Base-by-base conservation (phyloP, 106 monocot genomes). In the Xerophyta viscosa region DNA sequence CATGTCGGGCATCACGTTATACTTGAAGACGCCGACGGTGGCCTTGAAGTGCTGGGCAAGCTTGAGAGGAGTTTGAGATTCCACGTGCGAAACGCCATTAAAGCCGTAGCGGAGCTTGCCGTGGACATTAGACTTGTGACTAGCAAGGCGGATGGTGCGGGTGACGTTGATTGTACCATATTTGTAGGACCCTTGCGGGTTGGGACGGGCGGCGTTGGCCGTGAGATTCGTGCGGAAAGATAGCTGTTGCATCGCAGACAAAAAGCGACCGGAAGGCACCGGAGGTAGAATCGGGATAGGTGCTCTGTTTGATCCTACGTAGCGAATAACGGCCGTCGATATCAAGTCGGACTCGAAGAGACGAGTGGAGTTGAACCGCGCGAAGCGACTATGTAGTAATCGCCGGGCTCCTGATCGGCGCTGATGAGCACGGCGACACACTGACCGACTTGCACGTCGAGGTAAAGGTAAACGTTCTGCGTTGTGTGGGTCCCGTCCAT, bases 131-230 rank as follows among this genome's bases (percentile, higher is more conserved):
- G 64, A 19, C 2, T 72, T 45, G 2, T 66, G 59, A 26, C 27
- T 80, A 3, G 55, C 56, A 1, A 86, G 46, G 9, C 66, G 15
- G 7, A 76, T 25, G 3, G 80, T 56, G 37, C 76, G 66, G 14
- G 71, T 31, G 29, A 10, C 41, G 2, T 55, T 24, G 3, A 86
- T 75, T 4, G 27, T 50, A 31, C 84, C 80, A 27, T 86, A 86
- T 29, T 76, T 67, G 62, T 75, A 80, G 3, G 80, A 76, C 0
- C 85, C 80, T 31, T 86, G 85, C 1, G 85, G 85, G 36, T 86
- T 79, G 9, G 76, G 80, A 46, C 85, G 64, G 7, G 85, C 85
- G 1, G 85, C 80, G 33, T 54, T 86, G 8, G 85, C 71, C n/a
- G 80, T 80, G 28, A 80, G 46, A 48, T 86, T 86, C 71, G 63